Percentiles rank a stretch among this genome's conserved stretches.
Conservation (phyloP, 2,329 filamentous ascomycete species). For the Pestalotiopsis sp. region DNA sequence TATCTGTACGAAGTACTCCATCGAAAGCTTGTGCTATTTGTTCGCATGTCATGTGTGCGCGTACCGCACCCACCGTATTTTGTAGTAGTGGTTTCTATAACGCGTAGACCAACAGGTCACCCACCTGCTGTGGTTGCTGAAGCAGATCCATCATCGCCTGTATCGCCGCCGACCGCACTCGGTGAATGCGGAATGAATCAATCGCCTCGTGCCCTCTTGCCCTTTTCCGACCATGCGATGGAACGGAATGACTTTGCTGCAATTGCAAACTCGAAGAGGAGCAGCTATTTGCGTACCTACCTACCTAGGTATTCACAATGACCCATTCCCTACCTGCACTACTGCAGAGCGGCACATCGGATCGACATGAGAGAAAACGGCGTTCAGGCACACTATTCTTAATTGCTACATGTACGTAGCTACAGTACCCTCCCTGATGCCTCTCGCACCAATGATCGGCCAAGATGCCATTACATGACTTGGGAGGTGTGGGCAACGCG, state of each 20-base stretch:
- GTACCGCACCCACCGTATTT: no score
- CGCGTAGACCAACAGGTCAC: not conserved
- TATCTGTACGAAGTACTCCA: not conserved
- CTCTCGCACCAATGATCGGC: no score
- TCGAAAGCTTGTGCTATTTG: no score
- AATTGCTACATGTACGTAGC: not conserved
- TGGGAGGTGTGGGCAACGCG: no score
- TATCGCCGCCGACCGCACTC: not conserved
- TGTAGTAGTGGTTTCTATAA: not conserved
- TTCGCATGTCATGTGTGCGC: no score
- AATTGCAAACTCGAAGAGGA: not conserved
- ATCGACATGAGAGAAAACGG: not conserved
- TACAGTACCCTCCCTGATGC: no score
- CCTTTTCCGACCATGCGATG: no score
- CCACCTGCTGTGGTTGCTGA: not conserved
- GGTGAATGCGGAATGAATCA: not conserved
- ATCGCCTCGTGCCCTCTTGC: no score
- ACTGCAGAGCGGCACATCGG: not conserved
- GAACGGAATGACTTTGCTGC: no score
- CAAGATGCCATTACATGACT: no score
- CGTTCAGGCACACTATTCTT: not conserved
- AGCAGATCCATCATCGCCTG: not conserved
- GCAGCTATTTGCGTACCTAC: not conserved
- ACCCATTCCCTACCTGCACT: not conserved
- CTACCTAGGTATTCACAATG: not conserved